Base-by-base conservation (phyloP, 169 alveolate species). In the Plasmodium relictum region DNA sequence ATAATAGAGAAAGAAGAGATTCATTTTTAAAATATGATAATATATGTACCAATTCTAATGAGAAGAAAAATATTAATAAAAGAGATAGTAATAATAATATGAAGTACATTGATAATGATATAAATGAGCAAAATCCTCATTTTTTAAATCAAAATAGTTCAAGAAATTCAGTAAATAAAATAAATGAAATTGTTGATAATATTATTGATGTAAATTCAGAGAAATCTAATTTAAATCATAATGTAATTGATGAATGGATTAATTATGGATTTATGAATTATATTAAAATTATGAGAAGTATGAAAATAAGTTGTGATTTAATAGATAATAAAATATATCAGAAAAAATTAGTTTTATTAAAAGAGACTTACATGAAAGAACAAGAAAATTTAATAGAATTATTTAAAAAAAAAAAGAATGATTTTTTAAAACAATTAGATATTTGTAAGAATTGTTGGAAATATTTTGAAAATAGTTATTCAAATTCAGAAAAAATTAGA, bases 401-500 rank as follows among this genome's bases (percentile, higher is more conserved):
- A 31, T 42, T 86, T 48, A 86, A 86, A 73, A 86, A 58, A 22
- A 86, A 71, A 71, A 86, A 86, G 58, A 61, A 22, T 71, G 92
- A 86, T 41, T 86, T 86, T 22, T 65, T 86, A 31, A 86, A 86
- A 71, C 92, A 86, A 41, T 48, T 86, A 42, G 92, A 86, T 39
- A 14, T 44, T 0, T 70, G 92, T 71, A 86, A 86, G 71, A 24
- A 24, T 6, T 70, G 59, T 86, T 86, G 92, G 92, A 86, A 71
- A 45, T 22, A 44, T 70, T 86, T 86, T 63, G 92, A 86, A 86
- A 86, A 86, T 72, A 86, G 92, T 18, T 86, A 86, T 86, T 69
- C 87, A 8, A 86, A 86, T 58, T 86, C 92, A 12, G 92, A 86
- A 45, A 37, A 59, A 61, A 59, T 70, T 10, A 39, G 92, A 44